Base-by-base conservation (phyloP, 805 yeast genomes). In the Pichia kluyveri region DNA sequence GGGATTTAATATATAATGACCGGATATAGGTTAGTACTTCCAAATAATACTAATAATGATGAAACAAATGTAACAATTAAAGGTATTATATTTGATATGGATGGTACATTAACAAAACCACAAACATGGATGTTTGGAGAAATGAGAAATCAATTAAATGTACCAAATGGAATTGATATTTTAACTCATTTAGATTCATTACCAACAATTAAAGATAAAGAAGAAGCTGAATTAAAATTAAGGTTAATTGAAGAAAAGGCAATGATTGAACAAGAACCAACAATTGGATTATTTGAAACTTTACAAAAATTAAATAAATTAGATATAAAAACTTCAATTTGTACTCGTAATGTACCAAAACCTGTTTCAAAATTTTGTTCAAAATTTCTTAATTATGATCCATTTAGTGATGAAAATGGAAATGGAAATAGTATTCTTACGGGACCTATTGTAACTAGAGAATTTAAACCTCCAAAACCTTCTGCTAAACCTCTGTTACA, bases 21-120 rank as follows among this genome's bases (percentile, higher is more conserved):
- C 7, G 15, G 37, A 32, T 32, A 32, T 15, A 32, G 11, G n/a
- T 32, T 32, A 15, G n/a, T 14, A 7, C 11, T 32, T 7, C n/a
- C 37, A 2, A 32, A 32, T 15, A 32, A 32, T 32, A 5, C 6
- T 30, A 11, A 11, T 4, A 11, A 30, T 30, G 31, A 30, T 30
- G 31, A 11, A 10, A 4, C 9, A 9, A 30, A 30, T 30, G 12
- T 30, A 30, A 11, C 5, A 2, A 30, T 52, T n/a, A 44, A 66
- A 41, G 86, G 86, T 0, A 59, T 84, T 8, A 69, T 84, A 1
- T 84, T 84, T 58, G 91, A 84, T 56, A 83, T 84, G 91, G 91
- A 84, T 59, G 90, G 90, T 6, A 84, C 91, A 0, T 59, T 84
- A 47, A 79, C 85, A 53, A 65, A 75, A 14, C 87, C 88, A 1